These are phyloP conservation scores for Vicia sativa DNA, from an alignment of 306 rosid species.

Conservation along the genomic window DNA sequence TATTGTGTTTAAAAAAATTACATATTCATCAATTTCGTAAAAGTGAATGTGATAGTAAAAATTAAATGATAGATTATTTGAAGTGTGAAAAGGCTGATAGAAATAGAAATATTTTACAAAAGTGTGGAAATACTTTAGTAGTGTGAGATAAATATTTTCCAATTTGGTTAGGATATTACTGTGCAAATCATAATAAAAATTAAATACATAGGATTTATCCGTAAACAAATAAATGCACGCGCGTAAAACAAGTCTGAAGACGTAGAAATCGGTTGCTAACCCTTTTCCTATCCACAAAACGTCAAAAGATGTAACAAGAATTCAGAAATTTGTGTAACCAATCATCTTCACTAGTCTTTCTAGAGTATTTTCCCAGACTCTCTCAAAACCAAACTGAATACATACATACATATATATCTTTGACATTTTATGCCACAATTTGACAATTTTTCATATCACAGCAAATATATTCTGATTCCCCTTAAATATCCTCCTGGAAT, in stretches of 20 bases:
- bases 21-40: too few species aligned
- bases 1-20: too few species aligned
- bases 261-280: slow-evolving; percentile 25
- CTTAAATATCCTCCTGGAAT: slow-evolving; percentile 6
- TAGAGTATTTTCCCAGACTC: too few species aligned
- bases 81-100: too few species aligned
- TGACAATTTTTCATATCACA: not conserved
- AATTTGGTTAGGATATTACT: not conserved
- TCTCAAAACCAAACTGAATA: not conserved
- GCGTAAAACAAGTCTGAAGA: slow-evolving; percentile 37
- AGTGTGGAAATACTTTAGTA: too few species aligned
- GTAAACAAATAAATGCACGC: not conserved
- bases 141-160: too few species aligned
- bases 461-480: slow-evolving; percentile 18
- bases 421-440: not conserved
- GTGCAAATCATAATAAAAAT: not conserved
- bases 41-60: too few species aligned
- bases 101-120: too few species aligned
- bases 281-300: slow-evolving; percentile 20
- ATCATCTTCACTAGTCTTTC: not conserved
- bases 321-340: slow-evolving; percentile 16
- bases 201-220: not conserved
- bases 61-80: too few species aligned
- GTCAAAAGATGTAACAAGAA: slow-evolving; percentile 27
- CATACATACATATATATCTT: not conserved